Percentiles rank a stretch among this genome's conserved stretches.
These are phyloP conservation scores for Ailanthus altissimus DNA, from an alignment of 345 rosid species.

Conservation along the genomic window DNA sequence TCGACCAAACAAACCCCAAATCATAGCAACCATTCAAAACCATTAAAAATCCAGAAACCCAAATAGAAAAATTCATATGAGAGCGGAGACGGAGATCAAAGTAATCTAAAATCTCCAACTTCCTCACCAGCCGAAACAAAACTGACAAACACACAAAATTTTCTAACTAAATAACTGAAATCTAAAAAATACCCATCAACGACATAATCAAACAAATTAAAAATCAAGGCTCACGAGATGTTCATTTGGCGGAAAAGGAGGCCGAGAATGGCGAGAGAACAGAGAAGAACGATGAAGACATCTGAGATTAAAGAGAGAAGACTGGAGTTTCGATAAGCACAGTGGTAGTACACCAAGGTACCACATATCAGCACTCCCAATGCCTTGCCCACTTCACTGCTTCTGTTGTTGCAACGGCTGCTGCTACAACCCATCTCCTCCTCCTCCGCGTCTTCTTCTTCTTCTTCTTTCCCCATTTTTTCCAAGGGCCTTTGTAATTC, in stretches of 20 bases:
- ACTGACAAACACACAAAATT: neutral
- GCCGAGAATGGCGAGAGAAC: slow-evolving; percentile 99
- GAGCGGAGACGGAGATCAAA: neutral
- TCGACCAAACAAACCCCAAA: neutral
- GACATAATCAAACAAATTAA: neutral
- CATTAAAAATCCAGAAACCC: neutral
- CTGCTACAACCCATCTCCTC: neutral
- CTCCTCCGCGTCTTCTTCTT: slow-evolving; percentile 29
- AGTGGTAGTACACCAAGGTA: slow-evolving; percentile 77
- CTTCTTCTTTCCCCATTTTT: neutral
- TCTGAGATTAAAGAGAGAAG: slow-evolving; percentile 81
- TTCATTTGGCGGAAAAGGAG: slow-evolving; percentile 94
- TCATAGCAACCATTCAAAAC: neutral
- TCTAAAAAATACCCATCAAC: neutral
- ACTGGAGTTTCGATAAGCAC: slow-evolving; percentile 77
- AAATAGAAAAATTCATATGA: neutral
- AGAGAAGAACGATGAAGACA: slow-evolving; percentile 90
- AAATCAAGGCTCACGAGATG: slow-evolving; percentile 57
- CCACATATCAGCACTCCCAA: slow-evolving; percentile 63
- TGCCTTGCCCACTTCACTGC: slow-evolving; percentile 59
- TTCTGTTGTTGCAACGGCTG: slow-evolving; percentile 8
- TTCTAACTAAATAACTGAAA: neutral
- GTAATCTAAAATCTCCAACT: neutral
- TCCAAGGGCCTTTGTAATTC: neutral
- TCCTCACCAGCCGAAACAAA: neutral